Evolutionary conservation across 1,139 yeast genomes (phyloP).

Genomic region (Fermentozyma sake): DNA sequence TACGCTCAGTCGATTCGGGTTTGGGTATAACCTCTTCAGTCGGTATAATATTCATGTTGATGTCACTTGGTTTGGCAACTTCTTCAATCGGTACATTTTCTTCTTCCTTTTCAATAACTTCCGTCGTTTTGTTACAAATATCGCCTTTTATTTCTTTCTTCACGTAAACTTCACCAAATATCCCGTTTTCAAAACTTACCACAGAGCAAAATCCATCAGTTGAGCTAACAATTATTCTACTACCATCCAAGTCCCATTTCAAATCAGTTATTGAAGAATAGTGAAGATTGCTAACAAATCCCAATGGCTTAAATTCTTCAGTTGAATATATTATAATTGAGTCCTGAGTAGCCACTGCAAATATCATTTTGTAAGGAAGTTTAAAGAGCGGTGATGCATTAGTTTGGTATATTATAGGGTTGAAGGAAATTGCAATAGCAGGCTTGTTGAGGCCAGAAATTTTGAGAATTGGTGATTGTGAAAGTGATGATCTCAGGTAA

Average conservation of each 20-base stretch:
- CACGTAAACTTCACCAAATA: conserved; percentile 44
- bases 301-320: conserved; percentile 61
- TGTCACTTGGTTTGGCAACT: not conserved
- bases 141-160: not conserved
- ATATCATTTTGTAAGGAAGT: conserved; percentile 73
- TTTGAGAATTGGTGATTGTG: conserved; percentile 67
- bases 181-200: conserved; percentile 45
- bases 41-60: too few species aligned
- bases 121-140: not conserved
- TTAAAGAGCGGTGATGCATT: conserved; percentile 26
- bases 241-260: conserved; percentile 79
- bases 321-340: conserved; percentile 84
- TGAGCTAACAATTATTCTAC: conserved; percentile 69
- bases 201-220: conserved; percentile 92
- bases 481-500: conserved; percentile 66
- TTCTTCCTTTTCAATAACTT: not conserved
- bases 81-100: not conserved
- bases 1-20: too few species aligned
- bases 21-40: too few species aligned
- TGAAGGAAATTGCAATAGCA: conserved; percentile 76
- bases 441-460: conserved; percentile 80
- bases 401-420: conserved; percentile 54
- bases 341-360: conserved; percentile 92
- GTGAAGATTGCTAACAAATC: conserved; percentile 74
- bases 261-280: conserved; percentile 86